Evolutionary conservation across 768 basidiomycete genomes (phyloP).

Genomic region (Collybiopsis confluens): DNA sequence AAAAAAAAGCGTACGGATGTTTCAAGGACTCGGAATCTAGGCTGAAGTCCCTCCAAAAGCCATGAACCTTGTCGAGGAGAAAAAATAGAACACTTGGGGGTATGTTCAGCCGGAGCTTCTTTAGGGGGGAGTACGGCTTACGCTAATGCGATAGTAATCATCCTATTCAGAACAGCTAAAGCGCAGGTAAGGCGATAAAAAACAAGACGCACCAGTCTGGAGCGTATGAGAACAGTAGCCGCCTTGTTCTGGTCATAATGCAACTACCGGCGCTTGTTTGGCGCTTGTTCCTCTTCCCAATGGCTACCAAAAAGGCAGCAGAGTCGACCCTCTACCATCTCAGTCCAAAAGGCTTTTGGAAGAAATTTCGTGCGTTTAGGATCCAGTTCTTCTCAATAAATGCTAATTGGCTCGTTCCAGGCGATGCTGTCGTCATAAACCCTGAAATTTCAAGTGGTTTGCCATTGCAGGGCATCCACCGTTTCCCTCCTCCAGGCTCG

Average conservation of each 20-base stretch:
- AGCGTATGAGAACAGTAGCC: slow-evolving; percentile 59
- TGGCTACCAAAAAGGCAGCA: slow-evolving; percentile 76
- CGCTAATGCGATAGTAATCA: slow-evolving; percentile 64
- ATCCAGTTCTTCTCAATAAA: background rate
- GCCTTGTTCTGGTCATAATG: slow-evolving; percentile 28
- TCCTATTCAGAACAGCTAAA: slow-evolving; percentile 37
- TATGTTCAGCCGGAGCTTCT: no score
- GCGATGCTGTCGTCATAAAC: slow-evolving; percentile 79
- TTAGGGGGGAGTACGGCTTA: slow-evolving; percentile 29
- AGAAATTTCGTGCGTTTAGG: slow-evolving; percentile 80
- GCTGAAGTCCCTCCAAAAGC: slow-evolving; percentile 77
- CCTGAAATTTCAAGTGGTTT: slow-evolving; percentile 90
- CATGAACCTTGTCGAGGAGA: slow-evolving; percentile 58
- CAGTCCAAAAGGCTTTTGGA: slow-evolving; percentile 90
- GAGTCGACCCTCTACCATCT: slow-evolving; percentile 91
- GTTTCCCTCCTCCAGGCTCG: slow-evolving; percentile 87
- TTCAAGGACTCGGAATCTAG: slow-evolving; percentile 56
- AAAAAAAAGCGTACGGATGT: slow-evolving; percentile 31
- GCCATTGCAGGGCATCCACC: slow-evolving; percentile 65
- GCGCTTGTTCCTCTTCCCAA: slow-evolving; percentile 16
- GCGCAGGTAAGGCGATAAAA: background rate
- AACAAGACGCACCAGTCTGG: slow-evolving; percentile 63
- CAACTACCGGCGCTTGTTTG: background rate
- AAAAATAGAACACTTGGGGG: slow-evolving; percentile 53
- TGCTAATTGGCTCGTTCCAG: slow-evolving; percentile 32